Percentiles rank a stretch among this genome's conserved stretches.
Evolutionary conservation across 805 yeast genomes (phyloP).

Genomic region (Ogataea glucozyma): DNA sequence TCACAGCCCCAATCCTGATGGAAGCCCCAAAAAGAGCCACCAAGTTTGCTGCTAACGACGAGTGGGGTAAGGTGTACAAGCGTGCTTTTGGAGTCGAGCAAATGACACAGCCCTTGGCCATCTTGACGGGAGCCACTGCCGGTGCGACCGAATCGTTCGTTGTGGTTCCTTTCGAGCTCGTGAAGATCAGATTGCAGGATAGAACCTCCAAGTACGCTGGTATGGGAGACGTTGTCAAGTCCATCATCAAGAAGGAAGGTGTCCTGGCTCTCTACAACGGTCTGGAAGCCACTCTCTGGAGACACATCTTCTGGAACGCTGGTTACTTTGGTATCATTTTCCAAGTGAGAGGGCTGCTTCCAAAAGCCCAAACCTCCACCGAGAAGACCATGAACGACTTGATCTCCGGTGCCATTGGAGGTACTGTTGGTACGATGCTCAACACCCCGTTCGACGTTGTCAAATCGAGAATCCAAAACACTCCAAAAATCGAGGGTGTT

Average conservation of each 20-base stretch:
- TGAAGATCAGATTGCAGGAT: slow-evolving; percentile 94
- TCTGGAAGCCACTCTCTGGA: slow-evolving; percentile 94
- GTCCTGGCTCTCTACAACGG: slow-evolving; percentile 86
- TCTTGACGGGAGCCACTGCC: slow-evolving; percentile 96
- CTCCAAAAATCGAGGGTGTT: slow-evolving; percentile 66
- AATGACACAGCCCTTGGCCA: slow-evolving; percentile 80
- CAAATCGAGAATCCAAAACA: slow-evolving; percentile 90
- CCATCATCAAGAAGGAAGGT: slow-evolving; percentile 76
- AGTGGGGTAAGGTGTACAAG: slow-evolving; percentile 86
- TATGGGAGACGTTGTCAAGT: slow-evolving; percentile 76
- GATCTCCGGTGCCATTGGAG: slow-evolving; percentile 93
- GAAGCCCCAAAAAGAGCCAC: slow-evolving; percentile 99
- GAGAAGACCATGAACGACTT: slow-evolving; percentile 85
- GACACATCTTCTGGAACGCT: slow-evolving; percentile 96
- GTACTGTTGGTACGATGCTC: slow-evolving; percentile 91
- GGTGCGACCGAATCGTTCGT: slow-evolving; percentile 97
- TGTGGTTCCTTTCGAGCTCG: slow-evolving; percentile 96
- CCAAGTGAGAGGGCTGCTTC: slow-evolving; percentile 79
- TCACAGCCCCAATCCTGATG: slow-evolving; percentile 94
- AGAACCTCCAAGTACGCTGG: slow-evolving; percentile 77
- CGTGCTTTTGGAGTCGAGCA: slow-evolving; percentile 63
- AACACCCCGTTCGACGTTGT: slow-evolving; percentile 98
- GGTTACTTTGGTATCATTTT: slow-evolving; percentile 95
- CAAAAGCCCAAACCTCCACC: slow-evolving; percentile 67
- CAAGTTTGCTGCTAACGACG: slow-evolving; percentile 97